Base-by-base conservation (phyloP, 139 green algal genomes). In the Coelastrella sp. region DNA sequence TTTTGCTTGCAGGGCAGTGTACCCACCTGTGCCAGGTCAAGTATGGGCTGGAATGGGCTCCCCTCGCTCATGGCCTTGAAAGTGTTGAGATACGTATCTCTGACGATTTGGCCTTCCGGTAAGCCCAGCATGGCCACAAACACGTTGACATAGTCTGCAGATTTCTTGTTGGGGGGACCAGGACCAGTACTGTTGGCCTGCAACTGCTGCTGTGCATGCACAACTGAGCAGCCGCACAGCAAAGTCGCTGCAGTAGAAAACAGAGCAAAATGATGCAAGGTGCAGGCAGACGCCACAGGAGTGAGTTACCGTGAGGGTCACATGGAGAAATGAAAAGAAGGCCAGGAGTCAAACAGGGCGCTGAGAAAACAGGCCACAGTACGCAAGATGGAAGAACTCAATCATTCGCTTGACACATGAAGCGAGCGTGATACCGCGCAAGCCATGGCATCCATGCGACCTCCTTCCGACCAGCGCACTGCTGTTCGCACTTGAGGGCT, bases 71-170 rank as follows among this genome's bases (percentile, higher is more conserved):
- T 81, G 22, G n/a, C 35, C 12, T 49, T 49, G n/a, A 81, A 81
- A 12, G 74, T 81, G 74, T 81, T 81, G n/a, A 81, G 24, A 49
- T 81, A 81, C 12, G 74, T 81, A 17, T 81, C 24, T 7, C n/a
- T 14, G 7, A 81, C 14, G 74, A 81, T 49, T n/a, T 81, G 25
- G 6, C n/a, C 24, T 49, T 81, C 74, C 7, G 74, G 74, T 20
- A 81, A 14, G 12, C 8, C 74, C 24, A 81, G 74, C 74, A 81
- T 81, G 74, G 74, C 74, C 17, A 20, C 74, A 15, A 81, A 81
- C 25, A 60, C n/a, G n/a, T 58, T 81, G n/a, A 58, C 74, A 19
- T 58, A 81, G 22, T 81, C n/a, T 20, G 74, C n/a, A 8, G 17
- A 57, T 81, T 14, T 14, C 63, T 17, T 70, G 63, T 17, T 5